Base-by-base conservation (phyloP, 257 asterid species). In the Solanum phureja region DNA sequence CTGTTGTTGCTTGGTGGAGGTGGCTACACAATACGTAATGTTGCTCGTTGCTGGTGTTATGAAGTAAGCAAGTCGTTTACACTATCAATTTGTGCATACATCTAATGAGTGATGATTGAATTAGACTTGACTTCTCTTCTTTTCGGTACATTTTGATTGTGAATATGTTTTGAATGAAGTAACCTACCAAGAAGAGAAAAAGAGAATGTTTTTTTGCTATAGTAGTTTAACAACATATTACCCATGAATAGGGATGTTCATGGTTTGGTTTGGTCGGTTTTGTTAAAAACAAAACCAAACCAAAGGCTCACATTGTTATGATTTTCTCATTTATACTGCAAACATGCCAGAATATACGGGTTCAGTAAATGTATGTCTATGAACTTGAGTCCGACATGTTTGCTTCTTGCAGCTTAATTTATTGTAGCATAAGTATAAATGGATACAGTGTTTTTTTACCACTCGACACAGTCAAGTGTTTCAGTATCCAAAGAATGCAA, bases 41-140 rank as follows among this genome's bases (percentile, higher is more conserved):
- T 91, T 87, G 93, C 92, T 62, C 89, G 92, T 76, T 91, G 93
- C 74, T 91, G 92, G 92, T 91, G 93, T 85, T 91, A 91, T 37
- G 93, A 91, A 91, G 93, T 91, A 89, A 83, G 60, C 89, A 33
- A 21, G 40, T 46, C 2, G 11, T 68, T 83, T 18, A n/a, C 60
- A 40, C 18, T 72, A 52, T 89, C 62, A n/a, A 23, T 35, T 46
- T 77, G 83, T 16, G 29, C 44, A 31, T 49, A 18, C 71, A 29
- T 82, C 38, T 79, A 18, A 46, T 14, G 8, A 49, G n/a, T 31
- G 29, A 18, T 46, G 85, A 81, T 81, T 81, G 42, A 8, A 29
- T 82, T 11, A 5, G 44, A 38, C 44, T 81, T 31, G 29, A 24
- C 27, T 46, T 29, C 7, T 82, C 18, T 31, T 82, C 44, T 82